Conservation (phyloP, 2,329 filamentous ascomycete genomes). For the Cladosporium sp. region DNA sequence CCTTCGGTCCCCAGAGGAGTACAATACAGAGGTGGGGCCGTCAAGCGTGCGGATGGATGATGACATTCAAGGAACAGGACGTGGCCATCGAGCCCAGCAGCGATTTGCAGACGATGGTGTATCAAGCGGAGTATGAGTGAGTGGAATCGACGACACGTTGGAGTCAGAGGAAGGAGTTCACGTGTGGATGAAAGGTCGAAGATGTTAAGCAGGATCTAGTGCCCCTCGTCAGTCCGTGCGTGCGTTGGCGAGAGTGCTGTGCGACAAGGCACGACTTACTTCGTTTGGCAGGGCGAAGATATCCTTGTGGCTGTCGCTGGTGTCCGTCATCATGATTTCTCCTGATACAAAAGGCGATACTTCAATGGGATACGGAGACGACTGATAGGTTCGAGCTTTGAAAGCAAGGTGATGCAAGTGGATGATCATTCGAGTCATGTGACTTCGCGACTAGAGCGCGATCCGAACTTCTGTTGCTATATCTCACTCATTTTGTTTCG, state of each 20-base stretch:
- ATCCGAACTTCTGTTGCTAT: neutral
- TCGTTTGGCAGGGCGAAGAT: conserved; percentile 38
- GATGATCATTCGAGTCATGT: conserved; percentile 6
- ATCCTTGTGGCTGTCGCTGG: neutral
- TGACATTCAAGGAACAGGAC: conserved; percentile 77
- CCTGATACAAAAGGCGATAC: neutral
- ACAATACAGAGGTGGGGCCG: conserved; percentile 70
- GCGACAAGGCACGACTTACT: conserved; percentile 25
- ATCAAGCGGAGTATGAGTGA: conserved; percentile 64
- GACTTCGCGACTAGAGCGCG: neutral
- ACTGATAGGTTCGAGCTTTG: neutral
- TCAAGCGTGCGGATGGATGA: conserved; percentile 69
- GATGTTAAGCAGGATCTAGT: conserved; percentile 47
- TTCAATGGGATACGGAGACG: neutral
- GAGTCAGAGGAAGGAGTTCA: conserved; percentile 55
- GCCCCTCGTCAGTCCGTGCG: conserved; percentile 22
- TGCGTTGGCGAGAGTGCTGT: conserved; percentile 8
- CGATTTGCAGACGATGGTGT: conserved; percentile 63
- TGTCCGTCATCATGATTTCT: conserved; percentile 1
- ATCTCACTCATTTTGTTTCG: neutral
- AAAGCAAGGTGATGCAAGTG: conserved; percentile 17
- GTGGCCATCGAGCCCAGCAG: conserved; percentile 61
- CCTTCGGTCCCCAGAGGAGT: conserved; percentile 66
- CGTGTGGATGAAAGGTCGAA: conserved; percentile 46
- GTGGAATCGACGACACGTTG: conserved; percentile 65